A percentile compares a stretch with the other conserved stretches of the same genome.
Evolutionary conservation across 805 yeast genomes (phyloP).

Genomic region (Pichia heedii): DNA sequence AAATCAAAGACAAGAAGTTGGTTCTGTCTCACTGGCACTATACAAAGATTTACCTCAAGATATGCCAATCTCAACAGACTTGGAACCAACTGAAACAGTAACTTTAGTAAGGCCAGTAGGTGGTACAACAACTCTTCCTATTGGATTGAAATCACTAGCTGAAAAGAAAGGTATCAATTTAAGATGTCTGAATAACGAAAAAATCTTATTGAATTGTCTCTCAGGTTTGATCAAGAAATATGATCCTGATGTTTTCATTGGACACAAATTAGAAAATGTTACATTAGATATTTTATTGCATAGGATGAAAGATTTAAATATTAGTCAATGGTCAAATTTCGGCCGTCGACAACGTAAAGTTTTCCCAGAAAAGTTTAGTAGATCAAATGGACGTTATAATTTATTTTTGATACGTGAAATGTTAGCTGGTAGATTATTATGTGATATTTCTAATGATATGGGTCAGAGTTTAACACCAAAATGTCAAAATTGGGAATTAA

Average conservation of each 20-base stretch:
- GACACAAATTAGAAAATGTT: slow-evolving; percentile 76
- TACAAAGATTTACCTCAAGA: slow-evolving; percentile 67
- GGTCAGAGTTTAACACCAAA: slow-evolving; percentile 87
- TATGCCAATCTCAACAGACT: slow-evolving; percentile 54
- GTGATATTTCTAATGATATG: slow-evolving; percentile 91
- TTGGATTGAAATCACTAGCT: slow-evolving; percentile 60
- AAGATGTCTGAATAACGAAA: slow-evolving; percentile 63
- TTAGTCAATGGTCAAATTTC: slow-evolving; percentile 69
- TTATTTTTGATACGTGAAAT: slow-evolving; percentile 50
- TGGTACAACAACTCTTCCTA: slow-evolving; percentile 53
- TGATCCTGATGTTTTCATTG: slow-evolving; percentile 91
- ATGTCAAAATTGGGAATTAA: slow-evolving; percentile 90
- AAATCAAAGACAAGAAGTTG: slow-evolving; percentile 76
- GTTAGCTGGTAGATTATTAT: slow-evolving; percentile 75
- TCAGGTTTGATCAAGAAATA: slow-evolving; percentile 56
- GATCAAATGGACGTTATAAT: slow-evolving; percentile 41
- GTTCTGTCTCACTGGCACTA: slow-evolving; percentile 69
- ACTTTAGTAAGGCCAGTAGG: slow-evolving; percentile 80
- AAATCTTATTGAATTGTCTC: slow-evolving; percentile 62
- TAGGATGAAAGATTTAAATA: slow-evolving; percentile 65
- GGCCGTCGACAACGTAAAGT: slow-evolving; percentile 73
- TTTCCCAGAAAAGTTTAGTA: slow-evolving; percentile 72
- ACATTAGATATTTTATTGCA: slow-evolving; percentile 74
- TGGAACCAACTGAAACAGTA: slow-evolving; percentile 50
- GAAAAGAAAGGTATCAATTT: slow-evolving; percentile 43